These are phyloP conservation scores for Flagelloscypha sp. DNA, from an alignment of 768 basidiomycete species.

Conservation along the genomic window DNA sequence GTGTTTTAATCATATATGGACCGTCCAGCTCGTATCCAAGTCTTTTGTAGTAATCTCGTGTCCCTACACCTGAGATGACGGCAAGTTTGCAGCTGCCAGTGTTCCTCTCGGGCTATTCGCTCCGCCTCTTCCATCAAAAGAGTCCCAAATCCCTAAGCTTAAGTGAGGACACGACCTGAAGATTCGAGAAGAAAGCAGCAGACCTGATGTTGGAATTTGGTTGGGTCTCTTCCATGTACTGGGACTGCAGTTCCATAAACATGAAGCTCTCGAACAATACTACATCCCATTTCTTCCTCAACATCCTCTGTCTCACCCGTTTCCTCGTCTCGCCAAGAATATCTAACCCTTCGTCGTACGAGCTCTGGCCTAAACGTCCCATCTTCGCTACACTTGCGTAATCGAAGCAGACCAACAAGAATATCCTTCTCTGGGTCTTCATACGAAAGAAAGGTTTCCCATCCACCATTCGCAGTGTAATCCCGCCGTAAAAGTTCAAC, in stretches of 20 bases:
- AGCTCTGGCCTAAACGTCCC: constrained; percentile 96
- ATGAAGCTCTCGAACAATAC: constrained; percentile 92
- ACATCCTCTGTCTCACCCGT: no score
- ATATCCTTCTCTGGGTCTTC: constrained; percentile 98
- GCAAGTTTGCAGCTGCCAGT: constrained; percentile 89
- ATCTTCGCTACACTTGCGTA: constrained; percentile 94
- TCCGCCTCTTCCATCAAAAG: constrained; percentile 99
- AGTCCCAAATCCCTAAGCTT: constrained; percentile 90
- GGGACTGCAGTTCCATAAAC: constrained; percentile 98
- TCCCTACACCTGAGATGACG: constrained; percentile 99
- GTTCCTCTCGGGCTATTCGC: constrained; percentile 93
- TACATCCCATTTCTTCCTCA: constrained; percentile 70
- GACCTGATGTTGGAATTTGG: constrained; percentile 95
- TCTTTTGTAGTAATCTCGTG: constrained; percentile 92
- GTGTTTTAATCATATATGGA: constrained; percentile 92
- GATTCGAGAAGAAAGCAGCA: constrained; percentile 7
- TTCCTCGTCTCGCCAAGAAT: no score
- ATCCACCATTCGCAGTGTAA: constrained; percentile 95
- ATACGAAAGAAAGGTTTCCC: constrained; percentile 99
- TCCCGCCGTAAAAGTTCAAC: constrained; percentile 93
- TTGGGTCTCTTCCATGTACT: constrained; percentile 94
- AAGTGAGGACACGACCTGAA: constrained; percentile 10
- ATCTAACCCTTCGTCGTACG: constrained; percentile 40
- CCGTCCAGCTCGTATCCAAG: constrained; percentile 93
- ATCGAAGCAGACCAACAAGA: constrained; percentile 82